phyloP scores from a whole-genome alignment of 257 asterid species.

The Ophiorrhiza pumila region DNA sequence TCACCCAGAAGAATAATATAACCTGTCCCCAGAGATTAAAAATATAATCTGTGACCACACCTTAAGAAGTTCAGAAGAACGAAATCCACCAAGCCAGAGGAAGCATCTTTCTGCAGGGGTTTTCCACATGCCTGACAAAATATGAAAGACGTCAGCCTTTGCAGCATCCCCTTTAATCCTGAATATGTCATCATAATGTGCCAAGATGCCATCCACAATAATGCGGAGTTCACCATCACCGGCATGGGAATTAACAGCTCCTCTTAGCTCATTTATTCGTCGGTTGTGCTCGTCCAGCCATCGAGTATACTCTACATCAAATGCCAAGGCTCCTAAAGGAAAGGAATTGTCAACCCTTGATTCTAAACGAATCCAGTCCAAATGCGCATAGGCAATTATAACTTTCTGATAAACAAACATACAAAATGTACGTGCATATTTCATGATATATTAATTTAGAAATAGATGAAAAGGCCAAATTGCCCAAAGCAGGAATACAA shows the following conservation, averaged over 20 bases:
- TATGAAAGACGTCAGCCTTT: constrained; percentile 88
- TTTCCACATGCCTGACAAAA: constrained; percentile 97
- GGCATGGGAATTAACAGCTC: constrained; percentile 91
- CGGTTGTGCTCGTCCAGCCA: constrained; percentile 96
- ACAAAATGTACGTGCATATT: neutral
- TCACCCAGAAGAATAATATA: neutral
- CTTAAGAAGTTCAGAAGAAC: constrained; percentile 93
- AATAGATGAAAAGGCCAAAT: neutral
- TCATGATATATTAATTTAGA: neutral
- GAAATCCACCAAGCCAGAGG: constrained; percentile 98
- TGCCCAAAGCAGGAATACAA: neutral
- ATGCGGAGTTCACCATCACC: constrained; percentile 94
- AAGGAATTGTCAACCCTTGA: constrained; percentile 18
- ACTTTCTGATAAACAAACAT: neutral
- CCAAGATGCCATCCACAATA: constrained; percentile 77
- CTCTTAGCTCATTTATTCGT: constrained; percentile 83
- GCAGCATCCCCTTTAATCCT: constrained; percentile 95
- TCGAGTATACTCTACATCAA: constrained; percentile 92
- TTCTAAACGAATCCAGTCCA: constrained; percentile 24
- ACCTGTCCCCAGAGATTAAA: neutral
- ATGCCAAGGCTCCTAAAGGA: constrained; percentile 87
- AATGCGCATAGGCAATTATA: neutral
- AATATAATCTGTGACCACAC: constrained; percentile 27
- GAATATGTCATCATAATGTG: constrained; percentile 87
- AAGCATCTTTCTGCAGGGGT: constrained; percentile 98